Base-by-base conservation (phyloP, 2,329 filamentous ascomycete species). In the Trichophyton simii region DNA sequence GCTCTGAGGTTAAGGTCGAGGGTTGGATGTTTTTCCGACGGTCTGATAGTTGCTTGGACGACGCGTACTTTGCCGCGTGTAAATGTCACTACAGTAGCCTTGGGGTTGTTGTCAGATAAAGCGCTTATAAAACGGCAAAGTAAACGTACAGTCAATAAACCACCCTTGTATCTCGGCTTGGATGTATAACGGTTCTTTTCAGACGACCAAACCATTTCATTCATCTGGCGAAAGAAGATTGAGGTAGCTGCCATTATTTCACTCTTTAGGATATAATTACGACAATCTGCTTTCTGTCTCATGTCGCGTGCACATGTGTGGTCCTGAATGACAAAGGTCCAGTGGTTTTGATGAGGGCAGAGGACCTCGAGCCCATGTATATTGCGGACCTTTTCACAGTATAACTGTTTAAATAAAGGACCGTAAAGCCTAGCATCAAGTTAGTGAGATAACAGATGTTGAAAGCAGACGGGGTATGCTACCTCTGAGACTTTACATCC, bases 191-290 rank as follows among this genome's bases (percentile, higher is more conserved):
- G n/a, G 18, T 62, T 20, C 18, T 55, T 55, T 2, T 63, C 57
- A 63, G 57, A 22, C 22, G 55, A 34, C 61, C 61, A 64, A 38
- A 60, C 46, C 59, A 61, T 59, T 50, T 62, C 60, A 25, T 65
- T 57, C 63, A 65, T 65, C 60, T 65, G 64, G 36, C 42, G 61
- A 38, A 7, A 65, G 28, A 65, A 61, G 57, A 64, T 61, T 18
- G 62, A 61, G 3, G 61, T 61, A 52, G 42, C 60, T 54, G 64
- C 62, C 22, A 61, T 46, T 18, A 63, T 5, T 52, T 65, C 64
- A 58, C 46, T 57, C 55, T 28, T 65, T 52, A 64, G 61, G 52
- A 65, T 46, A 58, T 62, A 38, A 65, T 58, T 62, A 52, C 22
- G 8, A 18, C 41, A 5, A 54, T 20, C 44, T 55, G 46, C 28